These are phyloP conservation scores for Syzygium aromaticum DNA, from an alignment of 345 rosid genomes.

Conservation along the genomic window DNA sequence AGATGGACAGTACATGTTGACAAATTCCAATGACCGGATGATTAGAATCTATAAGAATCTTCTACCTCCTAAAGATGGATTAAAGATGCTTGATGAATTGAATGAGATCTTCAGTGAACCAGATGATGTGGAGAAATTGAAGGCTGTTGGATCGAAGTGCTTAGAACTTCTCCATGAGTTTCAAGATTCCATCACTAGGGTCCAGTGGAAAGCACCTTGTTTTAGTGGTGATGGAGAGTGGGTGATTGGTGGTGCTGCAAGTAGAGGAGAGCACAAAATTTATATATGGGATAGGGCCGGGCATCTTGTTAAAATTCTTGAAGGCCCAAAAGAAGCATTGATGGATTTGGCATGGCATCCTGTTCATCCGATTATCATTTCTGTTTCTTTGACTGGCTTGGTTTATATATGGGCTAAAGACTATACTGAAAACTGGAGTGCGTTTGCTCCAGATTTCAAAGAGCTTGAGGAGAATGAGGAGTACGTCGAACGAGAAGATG, in stretches of 20 bases:
- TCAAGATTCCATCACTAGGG: slow-evolving; percentile 91
- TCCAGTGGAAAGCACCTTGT: slow-evolving; percentile 99
- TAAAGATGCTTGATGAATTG: slow-evolving; percentile 33
- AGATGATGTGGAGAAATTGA: slow-evolving; percentile 63
- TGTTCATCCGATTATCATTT: slow-evolving; percentile 85
- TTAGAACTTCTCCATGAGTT: slow-evolving; percentile 79
- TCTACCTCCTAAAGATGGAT: slow-evolving; percentile 64
- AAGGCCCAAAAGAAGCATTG: slow-evolving; percentile 97
- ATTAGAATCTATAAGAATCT: slow-evolving; percentile 92
- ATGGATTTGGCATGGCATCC: slow-evolving; percentile 99
- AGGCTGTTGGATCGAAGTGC: slow-evolving; percentile 72
- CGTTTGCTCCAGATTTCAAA: slow-evolving; percentile 98
- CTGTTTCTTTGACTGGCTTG: slow-evolving; percentile 86
- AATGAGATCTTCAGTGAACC: slow-evolving; percentile 34
- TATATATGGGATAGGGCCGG: slow-evolving; percentile 99
- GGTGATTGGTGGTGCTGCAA: slow-evolving; percentile 96
- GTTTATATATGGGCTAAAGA: slow-evolving; percentile 99
- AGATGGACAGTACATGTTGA: slow-evolving; percentile 83
- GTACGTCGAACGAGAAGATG: slow-evolving; percentile 95
- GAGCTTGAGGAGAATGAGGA: slow-evolving; percentile 99
- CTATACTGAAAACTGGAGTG: slow-evolving; percentile 98
- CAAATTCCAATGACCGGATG: slow-evolving; percentile 91
- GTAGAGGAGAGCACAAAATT: slow-evolving; percentile 98
- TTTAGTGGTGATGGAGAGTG: slow-evolving; percentile 99
- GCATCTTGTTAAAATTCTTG: slow-evolving; percentile 95